Percentiles rank a stretch among this genome's conserved stretches.
phyloP scores from a whole-genome alignment of 2,329 filamentous ascomycete species.

The Hymenoscyphus fraxineus region DNA sequence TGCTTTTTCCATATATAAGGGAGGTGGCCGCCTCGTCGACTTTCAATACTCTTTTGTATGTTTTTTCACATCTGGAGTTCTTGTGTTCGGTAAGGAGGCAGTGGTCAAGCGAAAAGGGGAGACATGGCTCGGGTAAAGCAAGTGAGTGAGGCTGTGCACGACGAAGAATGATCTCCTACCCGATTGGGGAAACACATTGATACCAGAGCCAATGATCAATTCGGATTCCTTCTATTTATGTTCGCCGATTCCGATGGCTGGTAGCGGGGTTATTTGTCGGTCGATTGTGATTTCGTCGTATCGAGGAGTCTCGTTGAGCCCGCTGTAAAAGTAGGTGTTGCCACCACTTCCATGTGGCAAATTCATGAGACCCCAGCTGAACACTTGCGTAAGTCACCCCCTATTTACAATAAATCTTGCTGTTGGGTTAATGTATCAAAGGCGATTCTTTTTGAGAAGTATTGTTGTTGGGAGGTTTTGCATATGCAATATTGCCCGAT shows the following conservation, averaged over 20 bases:
- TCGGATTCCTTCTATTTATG: not conserved
- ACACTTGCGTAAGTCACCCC: not conserved
- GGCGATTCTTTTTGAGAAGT: not conserved
- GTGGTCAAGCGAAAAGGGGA: not conserved
- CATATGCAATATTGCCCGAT: not conserved
- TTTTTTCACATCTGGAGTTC: not conserved
- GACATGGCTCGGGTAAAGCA: not conserved
- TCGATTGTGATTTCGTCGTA: not conserved
- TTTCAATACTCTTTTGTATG: not conserved
- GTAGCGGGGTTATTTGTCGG: not conserved
- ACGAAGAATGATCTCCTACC: not conserved
- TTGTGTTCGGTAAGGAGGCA: too few relatives aligned
- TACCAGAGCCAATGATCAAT: not conserved
- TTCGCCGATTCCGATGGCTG: not conserved
- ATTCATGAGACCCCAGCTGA: not conserved
- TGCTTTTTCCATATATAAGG: not conserved
- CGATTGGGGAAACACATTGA: not conserved
- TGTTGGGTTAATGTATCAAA: not conserved
- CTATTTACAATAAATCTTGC: not conserved
- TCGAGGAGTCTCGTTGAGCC: not conserved
- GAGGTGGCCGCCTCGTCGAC: not conserved
- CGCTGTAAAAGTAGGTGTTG: not conserved
- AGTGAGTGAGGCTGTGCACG: not conserved
- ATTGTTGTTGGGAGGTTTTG: not conserved
- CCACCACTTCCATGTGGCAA: not conserved